Evolutionary conservation across 2,329 filamentous ascomycete genomes (phyloP).

Genomic region (Plectosphaerella sp.): DNA sequence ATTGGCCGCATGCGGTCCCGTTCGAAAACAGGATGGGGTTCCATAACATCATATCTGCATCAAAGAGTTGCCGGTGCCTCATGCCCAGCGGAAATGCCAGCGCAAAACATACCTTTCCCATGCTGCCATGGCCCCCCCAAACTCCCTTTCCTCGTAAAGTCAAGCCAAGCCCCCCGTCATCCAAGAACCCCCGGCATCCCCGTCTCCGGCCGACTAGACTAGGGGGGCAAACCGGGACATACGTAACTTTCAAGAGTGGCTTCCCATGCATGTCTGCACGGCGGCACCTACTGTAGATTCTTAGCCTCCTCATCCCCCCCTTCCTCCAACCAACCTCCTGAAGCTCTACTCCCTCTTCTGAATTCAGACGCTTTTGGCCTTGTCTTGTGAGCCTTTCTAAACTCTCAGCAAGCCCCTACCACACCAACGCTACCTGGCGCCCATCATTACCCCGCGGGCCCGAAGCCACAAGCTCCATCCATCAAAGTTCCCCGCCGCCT

Average conservation of each 20-base stretch:
- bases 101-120: constrained; percentile 1
- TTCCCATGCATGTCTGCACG: neutral
- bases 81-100: neutral
- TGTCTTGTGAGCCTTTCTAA: neutral
- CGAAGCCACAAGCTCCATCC: neutral
- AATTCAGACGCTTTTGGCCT: neutral
- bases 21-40: constrained; percentile 3
- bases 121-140: neutral
- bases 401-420: neutral
- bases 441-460: neutral
- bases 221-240: too few relatives aligned
- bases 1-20: constrained; percentile 2
- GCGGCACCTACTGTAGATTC: neutral
- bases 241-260: neutral
- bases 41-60: constrained; percentile 4
- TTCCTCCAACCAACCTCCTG: neutral
- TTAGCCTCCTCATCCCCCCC: neutral
- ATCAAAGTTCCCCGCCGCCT: neutral
- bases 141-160: neutral
- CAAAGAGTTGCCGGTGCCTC: neutral
- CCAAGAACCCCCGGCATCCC: neutral
- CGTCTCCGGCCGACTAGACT: neutral
- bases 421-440: neutral
- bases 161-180: neutral
- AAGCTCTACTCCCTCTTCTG: neutral